phyloP scores from a whole-genome alignment of 1,284 basidiomycete species.

The Entoloma clypeatum region DNA sequence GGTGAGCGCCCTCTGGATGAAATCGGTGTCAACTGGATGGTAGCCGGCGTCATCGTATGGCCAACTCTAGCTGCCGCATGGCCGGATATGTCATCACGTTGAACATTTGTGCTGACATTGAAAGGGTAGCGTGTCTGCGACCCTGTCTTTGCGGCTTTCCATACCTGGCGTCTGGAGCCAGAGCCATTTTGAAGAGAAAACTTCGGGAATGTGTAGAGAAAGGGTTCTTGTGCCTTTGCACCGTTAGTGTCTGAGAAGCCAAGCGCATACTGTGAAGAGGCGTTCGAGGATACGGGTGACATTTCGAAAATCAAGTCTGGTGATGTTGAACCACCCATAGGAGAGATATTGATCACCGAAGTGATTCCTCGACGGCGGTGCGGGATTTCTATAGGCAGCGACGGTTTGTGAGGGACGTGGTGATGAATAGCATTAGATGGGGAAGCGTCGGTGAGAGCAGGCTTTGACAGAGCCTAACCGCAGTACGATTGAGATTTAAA shows the following conservation, averaged over 20 bases:
- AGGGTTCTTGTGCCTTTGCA: slow-evolving; percentile 23
- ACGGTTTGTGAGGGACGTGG: slow-evolving; percentile 22
- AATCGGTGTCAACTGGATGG: slow-evolving; percentile 24
- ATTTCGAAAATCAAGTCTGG: slow-evolving; percentile 43
- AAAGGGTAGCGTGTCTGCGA: too few species aligned
- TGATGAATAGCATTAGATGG: slow-evolving; percentile 5
- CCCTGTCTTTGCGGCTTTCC: not conserved
- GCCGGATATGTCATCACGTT: too few species aligned
- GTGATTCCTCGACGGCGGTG: slow-evolving; percentile 21
- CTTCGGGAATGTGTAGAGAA: slow-evolving; percentile 30
- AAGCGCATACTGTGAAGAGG: slow-evolving; percentile 19
- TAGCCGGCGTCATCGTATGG: slow-evolving; percentile 6
- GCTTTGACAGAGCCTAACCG: slow-evolving; percentile 9
- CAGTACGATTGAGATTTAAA: slow-evolving; percentile 7
- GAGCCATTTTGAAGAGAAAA: slow-evolving; percentile 13
- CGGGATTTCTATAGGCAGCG: slow-evolving; percentile 40
- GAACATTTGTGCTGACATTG: too few species aligned
- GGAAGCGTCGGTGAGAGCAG: slow-evolving; percentile 9
- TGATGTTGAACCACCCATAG: slow-evolving; percentile 26
- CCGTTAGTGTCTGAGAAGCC: slow-evolving; percentile 18
- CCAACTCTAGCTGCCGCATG: too few species aligned
- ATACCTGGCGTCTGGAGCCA: slow-evolving; percentile 12
- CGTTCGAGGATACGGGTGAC: slow-evolving; percentile 34
- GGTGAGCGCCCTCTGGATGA: slow-evolving; percentile 19
- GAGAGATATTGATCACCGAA: slow-evolving; percentile 17